phyloP scores from a whole-genome alignment of 2,329 filamentous ascomycete species.

The Curvularia sp. region DNA sequence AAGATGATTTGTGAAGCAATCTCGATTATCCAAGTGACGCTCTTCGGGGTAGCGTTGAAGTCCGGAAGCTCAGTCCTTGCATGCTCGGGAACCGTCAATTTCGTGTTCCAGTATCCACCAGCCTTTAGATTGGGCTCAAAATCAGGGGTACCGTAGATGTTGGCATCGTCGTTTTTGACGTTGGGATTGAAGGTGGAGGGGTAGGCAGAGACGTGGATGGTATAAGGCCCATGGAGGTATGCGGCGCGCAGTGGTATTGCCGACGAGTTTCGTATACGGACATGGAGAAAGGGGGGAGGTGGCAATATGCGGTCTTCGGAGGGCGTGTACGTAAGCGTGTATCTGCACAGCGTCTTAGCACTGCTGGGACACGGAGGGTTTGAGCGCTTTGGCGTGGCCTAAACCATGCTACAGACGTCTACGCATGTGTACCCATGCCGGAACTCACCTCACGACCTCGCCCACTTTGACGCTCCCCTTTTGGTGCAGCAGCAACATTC shows the following conservation, averaged over 20 bases:
- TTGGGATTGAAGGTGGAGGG: constrained; percentile 85
- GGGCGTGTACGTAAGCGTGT: constrained; percentile 90
- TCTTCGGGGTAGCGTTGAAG: constrained; percentile 54
- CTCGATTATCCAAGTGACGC: constrained; percentile 87
- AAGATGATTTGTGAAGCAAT: constrained; percentile 93
- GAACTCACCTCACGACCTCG: constrained; percentile 78
- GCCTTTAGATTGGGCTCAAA: constrained; percentile 98
- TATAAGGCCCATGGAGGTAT: constrained; percentile 96
- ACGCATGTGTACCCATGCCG: neutral
- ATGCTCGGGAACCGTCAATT: constrained; percentile 79
- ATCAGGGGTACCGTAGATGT: constrained; percentile 78
- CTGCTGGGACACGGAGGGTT: neutral
- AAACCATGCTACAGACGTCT: constrained; percentile 1
- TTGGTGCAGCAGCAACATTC: constrained; percentile 91
- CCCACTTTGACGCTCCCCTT: constrained; percentile 91
- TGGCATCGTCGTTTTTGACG: constrained; percentile 72
- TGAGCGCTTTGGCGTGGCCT: constrained; percentile 1
- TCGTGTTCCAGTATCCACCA: constrained; percentile 83
- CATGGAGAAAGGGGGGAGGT: constrained; percentile 77
- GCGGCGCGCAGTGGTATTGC: constrained; percentile 90
- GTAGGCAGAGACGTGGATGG: constrained; percentile 84
- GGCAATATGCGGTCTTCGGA: constrained; percentile 88
- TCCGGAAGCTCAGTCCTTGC: constrained; percentile 61
- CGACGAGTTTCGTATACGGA: constrained; percentile 91
- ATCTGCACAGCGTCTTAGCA: constrained; percentile 53